Conservation (phyloP, 164 flowering plant species). For the Paratinospora sagittata region DNA sequence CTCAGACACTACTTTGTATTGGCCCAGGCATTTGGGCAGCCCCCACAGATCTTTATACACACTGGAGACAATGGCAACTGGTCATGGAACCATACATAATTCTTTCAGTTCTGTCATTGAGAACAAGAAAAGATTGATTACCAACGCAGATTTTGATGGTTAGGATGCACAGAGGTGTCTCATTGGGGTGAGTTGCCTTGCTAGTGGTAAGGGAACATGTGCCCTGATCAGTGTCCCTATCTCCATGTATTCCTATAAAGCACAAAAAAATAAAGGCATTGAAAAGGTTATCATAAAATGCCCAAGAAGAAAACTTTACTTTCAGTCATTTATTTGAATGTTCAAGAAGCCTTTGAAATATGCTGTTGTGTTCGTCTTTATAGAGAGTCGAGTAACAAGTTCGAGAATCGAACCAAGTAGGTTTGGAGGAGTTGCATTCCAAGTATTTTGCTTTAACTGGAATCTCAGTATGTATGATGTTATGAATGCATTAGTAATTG, state of each 20-base stretch:
- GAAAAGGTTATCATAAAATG: no score
- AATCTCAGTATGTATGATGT: no score
- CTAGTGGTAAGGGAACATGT: constrained; percentile 78
- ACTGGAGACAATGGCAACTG: background rate
- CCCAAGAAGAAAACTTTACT: no score
- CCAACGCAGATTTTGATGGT: background rate
- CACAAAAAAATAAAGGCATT: background rate
- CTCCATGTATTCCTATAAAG: constrained; percentile 66
- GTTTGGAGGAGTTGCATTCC: no score
- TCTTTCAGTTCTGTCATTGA: background rate
- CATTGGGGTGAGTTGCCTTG: constrained; percentile 82
- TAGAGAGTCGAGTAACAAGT: no score
- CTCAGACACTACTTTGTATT: background rate
- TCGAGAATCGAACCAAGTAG: no score
- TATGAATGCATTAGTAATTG: no score
- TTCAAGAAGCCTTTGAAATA: no score
- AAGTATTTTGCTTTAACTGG: no score
- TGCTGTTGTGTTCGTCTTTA: no score
- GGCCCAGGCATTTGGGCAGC: background rate
- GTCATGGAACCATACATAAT: background rate
- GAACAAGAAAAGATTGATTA: background rate
- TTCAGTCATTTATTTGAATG: no score
- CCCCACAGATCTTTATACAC: background rate
- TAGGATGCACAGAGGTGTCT: constrained; percentile 52
- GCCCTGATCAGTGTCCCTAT: constrained; percentile 75